Percentiles rank a stretch among this genome's conserved stretches.
phyloP scores from a whole-genome alignment of 495 filamentous ascomycete species.

The Aspergillus cavernicola region DNA sequence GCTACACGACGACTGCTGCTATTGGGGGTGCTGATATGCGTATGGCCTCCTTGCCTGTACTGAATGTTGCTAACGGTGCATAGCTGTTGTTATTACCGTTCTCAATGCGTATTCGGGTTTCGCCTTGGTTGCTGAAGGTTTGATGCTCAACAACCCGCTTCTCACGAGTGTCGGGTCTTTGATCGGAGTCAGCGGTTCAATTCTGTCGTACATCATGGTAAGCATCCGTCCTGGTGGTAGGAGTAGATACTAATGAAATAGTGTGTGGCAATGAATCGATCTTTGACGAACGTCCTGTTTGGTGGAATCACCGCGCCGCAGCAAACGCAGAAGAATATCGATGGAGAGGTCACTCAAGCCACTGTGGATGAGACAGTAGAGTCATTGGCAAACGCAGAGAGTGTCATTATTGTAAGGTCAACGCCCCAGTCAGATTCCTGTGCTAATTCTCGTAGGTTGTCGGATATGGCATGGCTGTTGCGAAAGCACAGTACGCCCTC shows the following conservation, averaged over 20 bases:
- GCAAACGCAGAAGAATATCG: slow-evolving; percentile 56
- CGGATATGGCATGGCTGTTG: slow-evolving; percentile 84
- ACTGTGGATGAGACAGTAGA: slow-evolving; percentile 73
- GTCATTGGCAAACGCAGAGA: slow-evolving; percentile 63
- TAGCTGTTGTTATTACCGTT: slow-evolving; percentile 75
- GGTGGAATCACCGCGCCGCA: slow-evolving; percentile 65
- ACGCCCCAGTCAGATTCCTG: too few relatives aligned
- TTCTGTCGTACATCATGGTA: slow-evolving; percentile 73
- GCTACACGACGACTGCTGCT: slow-evolving; percentile 74
- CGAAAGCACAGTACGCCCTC: slow-evolving; percentile 82
- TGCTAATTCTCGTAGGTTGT: slow-evolving; percentile 44
- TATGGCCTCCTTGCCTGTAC: slow-evolving; percentile 16
- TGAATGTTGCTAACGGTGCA: background rate
- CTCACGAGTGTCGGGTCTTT: slow-evolving; percentile 75
- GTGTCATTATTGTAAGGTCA: slow-evolving; percentile 61
- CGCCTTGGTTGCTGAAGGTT: slow-evolving; percentile 74
- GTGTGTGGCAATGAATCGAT: slow-evolving; percentile 83
- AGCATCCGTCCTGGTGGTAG: background rate
- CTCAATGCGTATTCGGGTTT: slow-evolving; percentile 84
- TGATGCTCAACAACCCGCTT: slow-evolving; percentile 82
- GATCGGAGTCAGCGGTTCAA: slow-evolving; percentile 77
- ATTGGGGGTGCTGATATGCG: slow-evolving; percentile 86
- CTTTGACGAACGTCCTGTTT: slow-evolving; percentile 75
- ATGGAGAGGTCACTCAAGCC: slow-evolving; percentile 67
- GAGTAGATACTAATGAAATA: slow-evolving; percentile 17